These are phyloP conservation scores for Ballota nigra DNA, from an alignment of 257 asterid species.

Conservation along the genomic window DNA sequence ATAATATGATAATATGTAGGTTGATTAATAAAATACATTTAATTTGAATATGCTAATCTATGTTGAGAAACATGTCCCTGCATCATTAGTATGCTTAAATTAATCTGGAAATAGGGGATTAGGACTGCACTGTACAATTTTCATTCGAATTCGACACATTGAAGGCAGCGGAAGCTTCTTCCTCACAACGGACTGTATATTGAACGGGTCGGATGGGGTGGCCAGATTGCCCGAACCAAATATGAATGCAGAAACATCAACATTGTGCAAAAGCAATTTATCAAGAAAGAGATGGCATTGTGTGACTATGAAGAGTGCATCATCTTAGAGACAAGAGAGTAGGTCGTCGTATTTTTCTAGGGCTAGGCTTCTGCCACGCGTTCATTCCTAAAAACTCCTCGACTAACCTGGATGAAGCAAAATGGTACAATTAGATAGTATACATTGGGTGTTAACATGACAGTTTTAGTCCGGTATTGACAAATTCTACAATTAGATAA, in stretches of 20 bases:
- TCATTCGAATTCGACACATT: background rate
- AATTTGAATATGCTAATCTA: background rate
- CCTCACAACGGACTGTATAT: background rate
- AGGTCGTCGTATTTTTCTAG: conserved; percentile 28
- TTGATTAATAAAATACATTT: background rate
- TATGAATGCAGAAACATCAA: background rate
- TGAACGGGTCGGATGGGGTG: background rate
- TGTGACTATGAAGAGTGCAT: background rate
- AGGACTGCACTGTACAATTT: background rate
- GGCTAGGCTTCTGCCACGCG: conserved; percentile 48
- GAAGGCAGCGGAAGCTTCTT: background rate
- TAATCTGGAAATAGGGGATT: background rate
- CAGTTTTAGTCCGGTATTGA: background rate
- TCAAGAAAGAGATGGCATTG: background rate
- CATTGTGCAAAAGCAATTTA: background rate
- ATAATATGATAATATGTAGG: background rate
- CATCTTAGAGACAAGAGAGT: conserved; percentile 19
- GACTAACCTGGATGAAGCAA: conserved; percentile 53
- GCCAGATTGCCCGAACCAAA: background rate
- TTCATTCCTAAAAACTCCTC: conserved; percentile 74
- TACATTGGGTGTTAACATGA: no score
- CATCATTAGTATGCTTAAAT: background rate
- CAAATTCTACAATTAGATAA: background rate
- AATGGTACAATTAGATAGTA: background rate
- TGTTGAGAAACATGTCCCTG: background rate